These are phyloP conservation scores for Penicillium sp. DNA, from an alignment of 2,329 filamentous ascomycete genomes.

Conservation along the genomic window DNA sequence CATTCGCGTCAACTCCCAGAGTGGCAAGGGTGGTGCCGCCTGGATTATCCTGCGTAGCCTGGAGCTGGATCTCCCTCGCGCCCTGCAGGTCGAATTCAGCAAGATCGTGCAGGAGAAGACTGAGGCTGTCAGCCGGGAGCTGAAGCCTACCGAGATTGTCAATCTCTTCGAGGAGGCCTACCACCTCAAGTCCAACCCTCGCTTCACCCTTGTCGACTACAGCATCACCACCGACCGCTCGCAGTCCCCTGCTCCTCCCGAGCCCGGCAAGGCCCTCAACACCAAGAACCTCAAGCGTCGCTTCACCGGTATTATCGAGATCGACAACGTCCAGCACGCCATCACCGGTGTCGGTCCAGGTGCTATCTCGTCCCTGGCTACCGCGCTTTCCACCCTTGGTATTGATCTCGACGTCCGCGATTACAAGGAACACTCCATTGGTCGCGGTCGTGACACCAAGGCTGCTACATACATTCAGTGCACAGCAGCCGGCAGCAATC, in stretches of 20 bases:
- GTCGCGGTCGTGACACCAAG: slow-evolving; percentile 75
- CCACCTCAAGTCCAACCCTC: slow-evolving; percentile 76
- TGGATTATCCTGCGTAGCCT: slow-evolving; percentile 91
- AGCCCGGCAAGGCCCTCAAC: slow-evolving; percentile 68
- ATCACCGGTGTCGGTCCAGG: slow-evolving; percentile 82
- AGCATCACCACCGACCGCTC: slow-evolving; percentile 83
- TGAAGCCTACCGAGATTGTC: slow-evolving; percentile 79
- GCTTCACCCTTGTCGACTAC: slow-evolving; percentile 88
- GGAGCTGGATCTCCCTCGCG: slow-evolving; percentile 86
- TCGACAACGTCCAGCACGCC: slow-evolving; percentile 75
- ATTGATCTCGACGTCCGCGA: slow-evolving; percentile 88
- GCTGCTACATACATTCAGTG: slow-evolving; percentile 96
- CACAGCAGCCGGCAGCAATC: slow-evolving; percentile 61
- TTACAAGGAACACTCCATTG: slow-evolving; percentile 95
- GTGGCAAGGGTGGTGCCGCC: slow-evolving; percentile 88
- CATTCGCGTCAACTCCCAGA: slow-evolving; percentile 96
- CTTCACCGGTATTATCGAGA: slow-evolving; percentile 79
- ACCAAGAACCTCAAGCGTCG: slow-evolving; percentile 75
- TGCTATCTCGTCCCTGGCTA: slow-evolving; percentile 82
- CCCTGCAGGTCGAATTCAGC: slow-evolving; percentile 87
- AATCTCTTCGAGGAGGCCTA: slow-evolving; percentile 86
- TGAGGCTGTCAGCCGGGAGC: slow-evolving; percentile 77
- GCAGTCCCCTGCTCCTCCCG: slow-evolving; percentile 65
- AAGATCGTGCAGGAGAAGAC: slow-evolving; percentile 79
- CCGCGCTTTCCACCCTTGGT: slow-evolving; percentile 73